A percentile compares a stretch with the other conserved stretches of the same genome.
These are phyloP conservation scores for Talaromyces amestolkiae DNA, from an alignment of 2,329 filamentous ascomycete species.

Conservation along the genomic window DNA sequence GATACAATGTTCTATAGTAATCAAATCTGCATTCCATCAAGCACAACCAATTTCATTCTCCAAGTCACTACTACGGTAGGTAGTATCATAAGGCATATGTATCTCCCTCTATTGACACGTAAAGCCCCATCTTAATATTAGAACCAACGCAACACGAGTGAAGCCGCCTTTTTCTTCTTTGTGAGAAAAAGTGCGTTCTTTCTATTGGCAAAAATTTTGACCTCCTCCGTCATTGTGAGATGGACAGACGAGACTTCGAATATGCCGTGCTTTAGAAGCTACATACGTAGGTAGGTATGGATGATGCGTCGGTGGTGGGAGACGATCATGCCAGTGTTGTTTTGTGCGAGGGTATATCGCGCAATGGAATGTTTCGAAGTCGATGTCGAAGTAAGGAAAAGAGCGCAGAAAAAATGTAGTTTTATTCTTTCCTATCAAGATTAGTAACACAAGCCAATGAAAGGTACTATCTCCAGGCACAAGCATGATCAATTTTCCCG, in stretches of 20 bases:
- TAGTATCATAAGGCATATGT: slow-evolving; percentile 29
- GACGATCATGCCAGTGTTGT: background rate
- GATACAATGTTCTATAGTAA: too few relatives aligned
- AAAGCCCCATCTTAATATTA: slow-evolving; percentile 31
- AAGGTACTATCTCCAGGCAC: background rate
- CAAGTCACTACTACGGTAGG: too few relatives aligned
- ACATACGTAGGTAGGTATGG: background rate
- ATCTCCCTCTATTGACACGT: slow-evolving; percentile 47
- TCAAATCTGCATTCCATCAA: background rate
- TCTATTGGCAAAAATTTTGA: slow-evolving; percentile 46
- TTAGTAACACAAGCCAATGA: background rate
- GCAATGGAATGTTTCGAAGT: slow-evolving; percentile 1
- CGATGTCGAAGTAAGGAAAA: background rate
- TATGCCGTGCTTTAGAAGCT: slow-evolving; percentile 30
- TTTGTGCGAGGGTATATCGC: background rate
- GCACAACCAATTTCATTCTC: background rate
- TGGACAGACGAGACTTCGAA: slow-evolving; percentile 47
- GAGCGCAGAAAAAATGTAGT: background rate
- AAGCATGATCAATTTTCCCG: background rate
- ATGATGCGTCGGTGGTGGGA: background rate
- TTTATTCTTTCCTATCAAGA: background rate
- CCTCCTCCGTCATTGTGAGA: slow-evolving; percentile 41
- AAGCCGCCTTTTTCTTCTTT: slow-evolving; percentile 26
- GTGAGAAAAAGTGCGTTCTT: slow-evolving; percentile 28
- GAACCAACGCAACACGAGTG: slow-evolving; percentile 46